Percentiles rank a stretch among this genome's conserved stretches.
phyloP scores from a whole-genome alignment of 805 yeast genomes.

The Metschnikowia drakensbergensis region DNA sequence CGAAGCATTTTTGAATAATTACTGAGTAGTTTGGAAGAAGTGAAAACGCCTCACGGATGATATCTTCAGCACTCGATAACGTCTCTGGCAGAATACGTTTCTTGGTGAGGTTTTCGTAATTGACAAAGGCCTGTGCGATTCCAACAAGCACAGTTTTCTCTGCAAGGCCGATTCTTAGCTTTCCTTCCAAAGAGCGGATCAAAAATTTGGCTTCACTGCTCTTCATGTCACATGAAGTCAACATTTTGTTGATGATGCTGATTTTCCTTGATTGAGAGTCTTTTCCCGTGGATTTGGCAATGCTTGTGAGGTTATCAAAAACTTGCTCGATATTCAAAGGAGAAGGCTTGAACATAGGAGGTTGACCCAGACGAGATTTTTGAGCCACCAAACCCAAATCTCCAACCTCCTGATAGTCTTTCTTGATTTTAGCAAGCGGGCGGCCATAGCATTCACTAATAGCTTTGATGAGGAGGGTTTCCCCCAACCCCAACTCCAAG shows the following conservation, averaged over 20 bases:
- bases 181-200: constrained; percentile 88
- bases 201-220: constrained; percentile 78
- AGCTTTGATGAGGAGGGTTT: constrained; percentile 81
- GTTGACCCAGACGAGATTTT: constrained; percentile 76
- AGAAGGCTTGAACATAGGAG: constrained; percentile 90
- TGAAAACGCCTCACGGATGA: constrained; percentile 79
- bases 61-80: constrained; percentile 66
- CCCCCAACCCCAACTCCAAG: constrained; percentile 90
- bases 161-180: constrained; percentile 87
- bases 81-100: constrained; percentile 37
- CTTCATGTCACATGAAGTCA: constrained; percentile 77
- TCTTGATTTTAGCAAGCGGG: constrained; percentile 61
- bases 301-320: constrained; percentile 66
- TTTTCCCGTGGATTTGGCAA: constrained; percentile 74
- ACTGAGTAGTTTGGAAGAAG: constrained; percentile 88
- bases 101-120: constrained; percentile 43
- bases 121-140: constrained; percentile 75
- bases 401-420: constrained; percentile 74
- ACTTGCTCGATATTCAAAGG: constrained; percentile 72
- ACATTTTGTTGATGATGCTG: constrained; percentile 71
- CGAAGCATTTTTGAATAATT: constrained; percentile 60
- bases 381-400: constrained; percentile 90
- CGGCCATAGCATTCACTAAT: constrained; percentile 89
- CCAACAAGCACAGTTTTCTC: constrained; percentile 87
- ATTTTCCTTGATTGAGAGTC: constrained; percentile 80